Conservation (phyloP, 176 grass and related monocot genomes). For the Carex cristatella region DNA sequence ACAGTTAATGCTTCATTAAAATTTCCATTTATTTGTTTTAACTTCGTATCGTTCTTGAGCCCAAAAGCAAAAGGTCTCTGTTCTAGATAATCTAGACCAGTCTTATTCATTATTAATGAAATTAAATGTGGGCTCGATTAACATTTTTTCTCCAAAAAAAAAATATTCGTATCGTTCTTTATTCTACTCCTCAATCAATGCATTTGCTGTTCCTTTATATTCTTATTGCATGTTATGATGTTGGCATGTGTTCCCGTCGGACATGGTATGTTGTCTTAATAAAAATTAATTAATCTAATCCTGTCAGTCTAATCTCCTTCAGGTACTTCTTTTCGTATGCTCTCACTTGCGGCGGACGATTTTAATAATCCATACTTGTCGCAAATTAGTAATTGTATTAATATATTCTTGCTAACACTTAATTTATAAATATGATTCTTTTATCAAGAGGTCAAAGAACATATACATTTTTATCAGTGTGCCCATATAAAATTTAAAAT, state of each 20-base stretch:
- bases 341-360: neutral
- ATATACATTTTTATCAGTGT: too few relatives aligned
- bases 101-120: too few relatives aligned
- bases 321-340: slow-evolving; percentile 16
- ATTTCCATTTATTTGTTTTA: neutral
- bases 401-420: neutral
- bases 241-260: slow-evolving; percentile 33
- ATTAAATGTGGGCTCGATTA: too few relatives aligned
- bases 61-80: too few relatives aligned
- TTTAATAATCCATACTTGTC: neutral
- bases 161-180: neutral
- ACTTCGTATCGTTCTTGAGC: neutral
- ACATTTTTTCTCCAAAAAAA: too few relatives aligned
- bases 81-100: too few relatives aligned
- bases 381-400: neutral
- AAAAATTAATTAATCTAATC: slow-evolving; percentile 31
- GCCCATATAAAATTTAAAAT: too few relatives aligned
- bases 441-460: neutral
- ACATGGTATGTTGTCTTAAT: slow-evolving; percentile 19
- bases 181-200: slow-evolving; percentile 4
- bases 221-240: neutral
- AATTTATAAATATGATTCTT: neutral
- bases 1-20: neutral
- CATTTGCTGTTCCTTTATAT: neutral
- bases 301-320: slow-evolving; percentile 25